Conservation (phyloP, 2,329 filamentous ascomycete species). For the Aureobasidium sp. region DNA sequence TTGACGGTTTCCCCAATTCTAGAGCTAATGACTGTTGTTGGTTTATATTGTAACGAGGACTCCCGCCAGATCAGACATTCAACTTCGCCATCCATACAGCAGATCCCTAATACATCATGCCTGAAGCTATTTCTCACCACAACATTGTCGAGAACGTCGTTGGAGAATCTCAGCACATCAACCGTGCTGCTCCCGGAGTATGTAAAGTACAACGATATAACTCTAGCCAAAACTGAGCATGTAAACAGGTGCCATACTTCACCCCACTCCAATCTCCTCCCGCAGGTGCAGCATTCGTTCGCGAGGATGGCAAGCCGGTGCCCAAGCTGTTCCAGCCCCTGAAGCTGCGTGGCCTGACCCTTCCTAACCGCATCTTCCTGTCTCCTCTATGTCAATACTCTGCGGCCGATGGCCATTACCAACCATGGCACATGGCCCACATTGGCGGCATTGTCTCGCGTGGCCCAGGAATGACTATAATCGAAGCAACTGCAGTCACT, state of each 20-base stretch:
- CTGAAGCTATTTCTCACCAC: constrained; percentile 23
- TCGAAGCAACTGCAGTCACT: constrained; percentile 71
- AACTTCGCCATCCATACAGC: not conserved
- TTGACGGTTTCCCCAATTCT: not conserved
- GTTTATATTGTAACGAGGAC: not conserved
- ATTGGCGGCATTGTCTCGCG: constrained; percentile 69
- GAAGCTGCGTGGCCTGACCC: constrained; percentile 49
- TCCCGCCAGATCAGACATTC: not conserved
- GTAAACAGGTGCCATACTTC: constrained; percentile 35
- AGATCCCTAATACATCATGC: not conserved
- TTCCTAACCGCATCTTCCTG: constrained; percentile 61
- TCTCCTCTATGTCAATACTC: constrained; percentile 59
- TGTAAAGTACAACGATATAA: constrained; percentile 9
- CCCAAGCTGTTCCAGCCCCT: constrained; percentile 54
- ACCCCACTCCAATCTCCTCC: constrained; percentile 39
- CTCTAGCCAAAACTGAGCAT: not conserved
- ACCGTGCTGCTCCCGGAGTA: constrained; percentile 37
- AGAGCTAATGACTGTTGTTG: not conserved
- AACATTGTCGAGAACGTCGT: constrained; percentile 20
- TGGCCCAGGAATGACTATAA: constrained; percentile 63
- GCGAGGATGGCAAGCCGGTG: constrained; percentile 41
- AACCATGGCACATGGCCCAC: constrained; percentile 75
- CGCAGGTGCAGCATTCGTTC: constrained; percentile 39
- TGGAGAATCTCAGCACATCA: constrained; percentile 29
- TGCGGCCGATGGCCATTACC: constrained; percentile 62